These are phyloP conservation scores for Sistotremastrum niveocremeum DNA, from an alignment of 768 basidiomycete genomes.

Conservation along the genomic window DNA sequence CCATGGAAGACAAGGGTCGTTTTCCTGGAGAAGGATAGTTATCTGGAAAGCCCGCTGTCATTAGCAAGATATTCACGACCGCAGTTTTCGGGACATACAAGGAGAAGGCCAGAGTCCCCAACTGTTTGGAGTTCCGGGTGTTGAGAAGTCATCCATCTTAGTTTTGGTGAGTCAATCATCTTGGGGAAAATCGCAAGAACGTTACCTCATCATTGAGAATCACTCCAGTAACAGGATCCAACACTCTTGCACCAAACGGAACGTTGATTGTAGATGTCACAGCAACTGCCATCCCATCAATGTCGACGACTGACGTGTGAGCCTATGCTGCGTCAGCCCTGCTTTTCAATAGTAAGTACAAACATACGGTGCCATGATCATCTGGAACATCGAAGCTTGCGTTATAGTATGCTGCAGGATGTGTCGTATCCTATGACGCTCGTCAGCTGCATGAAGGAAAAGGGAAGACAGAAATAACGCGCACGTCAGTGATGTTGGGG, in stretches of 20 bases:
- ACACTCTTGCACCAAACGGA: conserved; percentile 77
- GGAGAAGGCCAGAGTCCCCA: conserved; percentile 78
- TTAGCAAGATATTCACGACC: not conserved
- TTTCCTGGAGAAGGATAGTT: conserved; percentile 86
- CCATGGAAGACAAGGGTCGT: conserved; percentile 78
- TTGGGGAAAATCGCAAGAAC: not conserved
- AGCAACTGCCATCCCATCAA: conserved; percentile 73
- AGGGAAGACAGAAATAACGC: not conserved
- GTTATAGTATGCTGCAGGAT: conserved; percentile 70
- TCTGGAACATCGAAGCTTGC: conserved; percentile 62
- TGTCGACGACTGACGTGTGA: conserved; percentile 74
- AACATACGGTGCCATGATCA: conserved; percentile 79
- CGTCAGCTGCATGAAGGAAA: not conserved
- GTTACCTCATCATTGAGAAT: conserved; percentile 76
- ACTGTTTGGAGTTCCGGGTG: conserved; percentile 67
- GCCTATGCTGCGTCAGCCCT: conserved; percentile 33
- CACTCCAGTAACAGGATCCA: conserved; percentile 79
- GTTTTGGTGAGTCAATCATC: not conserved
- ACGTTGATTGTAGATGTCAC: conserved; percentile 85
- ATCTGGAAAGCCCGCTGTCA: conserved; percentile 27
- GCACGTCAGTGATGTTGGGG: conserved; percentile 70
- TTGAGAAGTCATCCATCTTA: conserved; percentile 88
- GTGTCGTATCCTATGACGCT: conserved; percentile 55
- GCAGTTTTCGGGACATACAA: conserved; percentile 30
- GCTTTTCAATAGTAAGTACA: not conserved